Evolutionary conservation across 345 rosid species (phyloP), one percentile per base, ranked within the genome.

Genomic region (Psidium guajava): DNA sequence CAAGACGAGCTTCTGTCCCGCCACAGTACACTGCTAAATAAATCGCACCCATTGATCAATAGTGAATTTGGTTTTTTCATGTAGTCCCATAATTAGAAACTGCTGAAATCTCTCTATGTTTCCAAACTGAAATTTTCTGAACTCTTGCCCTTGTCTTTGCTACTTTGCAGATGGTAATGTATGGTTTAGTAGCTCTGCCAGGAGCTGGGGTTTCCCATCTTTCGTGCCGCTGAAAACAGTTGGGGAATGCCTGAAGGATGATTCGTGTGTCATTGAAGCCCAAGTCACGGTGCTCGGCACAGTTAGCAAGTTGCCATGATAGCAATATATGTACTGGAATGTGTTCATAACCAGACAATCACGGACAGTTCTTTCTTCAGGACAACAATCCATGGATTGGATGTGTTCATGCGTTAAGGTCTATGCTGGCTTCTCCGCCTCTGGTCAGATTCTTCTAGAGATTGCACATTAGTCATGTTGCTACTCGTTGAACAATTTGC

Each of bases 151-250:
- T 4, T 36, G 77, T 0, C 13, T 36, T 36, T 69, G 47, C 47
- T 50, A 18, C 53, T 56, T 58, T 11, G 52, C 85, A 83, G 85
- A 1, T 28, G 15, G 0, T 27, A 0, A 54, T 6, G 52, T 27
- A 0, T 83, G 61, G 52, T n/a, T 83, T 0, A 54, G 74, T 58
- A 18, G 22, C 28, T 40, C 36, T 1, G 0, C 0, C 13, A 22
- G 5, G 1, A n/a, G 0, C 36, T 58, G 85, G 77, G 85, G 85
- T 55, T 83, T 32, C 50, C 0, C 85, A 24, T 0, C 11, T 20
- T 83, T 54, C 73, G 0, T 0, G 32, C 14, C 54, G 0, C 28
- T 83, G 50, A 11, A 14, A 11, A 40, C 11, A 0, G 32, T 83
- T 49, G 1, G 0, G 3, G 11, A 44, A 24, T 13, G 12, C 20